Evolutionary conservation across 2,329 filamentous ascomycete species (phyloP), one percentile per base, ranked within the genome.

Genomic region (Magnaporthiopsis rhizophila): DNA sequence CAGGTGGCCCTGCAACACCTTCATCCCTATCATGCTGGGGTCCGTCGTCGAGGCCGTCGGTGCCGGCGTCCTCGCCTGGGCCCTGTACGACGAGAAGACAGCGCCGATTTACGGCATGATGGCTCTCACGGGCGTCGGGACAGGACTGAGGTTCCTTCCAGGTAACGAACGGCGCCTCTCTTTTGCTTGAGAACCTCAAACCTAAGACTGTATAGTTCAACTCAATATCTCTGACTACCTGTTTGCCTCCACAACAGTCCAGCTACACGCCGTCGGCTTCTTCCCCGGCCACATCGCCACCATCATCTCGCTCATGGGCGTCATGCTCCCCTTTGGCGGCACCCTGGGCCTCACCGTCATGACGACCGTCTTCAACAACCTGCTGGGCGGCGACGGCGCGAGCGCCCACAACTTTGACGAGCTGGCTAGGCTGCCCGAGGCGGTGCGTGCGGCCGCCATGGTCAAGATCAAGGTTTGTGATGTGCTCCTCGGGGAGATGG

Each of bases 361-460:
- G 87, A 82, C 85, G 15, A 81, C 83, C 9, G 86, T 90, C 1
- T 89, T 89, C 73, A 88, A 89, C 70, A 90, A 90, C 66, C 72
- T 5, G 50, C 70, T 69, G 26, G 72, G 72, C 64, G 63, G 58
- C 59, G 62, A 68, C 63, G 45, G 45, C 45, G 76, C 65, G 12
- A 68, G 71, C 24, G 65, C 70, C 50, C 67, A 70, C 8, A 76
- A 73, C 56, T 73, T 83, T 1, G 68, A 73, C 15, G 69, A 69
- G 3, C 75, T 81, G 53, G 65, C 68, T 12, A 65, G 69, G 2
- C 69, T 81, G 9, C 74, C 78, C 0, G 59, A 70, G 1, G 72
- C 68, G 0, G 18, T 38, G 12, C 36, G 13, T 11, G 57, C 57
- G 7, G 57, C 13, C n/a, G 57, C 57, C 24, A 28, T 58, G n/a